A percentile compares a stretch with the other conserved stretches of the same genome.
phyloP scores from a whole-genome alignment of 176 grass and related monocot species.

The Phoenix dactylifera region DNA sequence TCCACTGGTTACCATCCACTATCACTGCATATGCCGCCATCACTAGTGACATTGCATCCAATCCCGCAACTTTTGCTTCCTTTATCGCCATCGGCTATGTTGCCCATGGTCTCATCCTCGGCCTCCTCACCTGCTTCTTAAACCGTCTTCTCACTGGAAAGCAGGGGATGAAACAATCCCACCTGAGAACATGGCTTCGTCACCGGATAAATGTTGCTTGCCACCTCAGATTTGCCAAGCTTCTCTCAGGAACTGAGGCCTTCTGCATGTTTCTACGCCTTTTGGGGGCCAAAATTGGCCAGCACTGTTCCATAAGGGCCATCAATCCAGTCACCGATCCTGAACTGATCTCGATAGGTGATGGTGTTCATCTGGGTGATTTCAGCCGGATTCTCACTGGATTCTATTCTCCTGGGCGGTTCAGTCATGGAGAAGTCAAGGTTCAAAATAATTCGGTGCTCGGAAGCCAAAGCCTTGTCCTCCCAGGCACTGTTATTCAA shows the following conservation, averaged over 20 bases:
- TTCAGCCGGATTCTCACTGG: conserved; percentile 49
- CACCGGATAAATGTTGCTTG: conserved; percentile 28
- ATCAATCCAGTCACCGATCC: conserved; percentile 45
- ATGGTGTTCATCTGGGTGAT: conserved; percentile 69
- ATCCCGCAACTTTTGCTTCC: conserved; percentile 27
- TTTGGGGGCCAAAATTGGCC: conserved; percentile 55
- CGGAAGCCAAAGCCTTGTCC: conserved; percentile 56
- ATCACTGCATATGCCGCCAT: conserved; percentile 38
- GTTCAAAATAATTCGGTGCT: conserved; percentile 44
- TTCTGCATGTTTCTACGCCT: conserved; percentile 62
- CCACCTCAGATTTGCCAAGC: conserved; percentile 62
- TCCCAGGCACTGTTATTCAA: conserved; percentile 47
- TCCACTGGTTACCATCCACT: conserved; percentile 56
- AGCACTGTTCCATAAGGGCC: conserved; percentile 59
- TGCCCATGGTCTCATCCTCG: conserved; percentile 40
- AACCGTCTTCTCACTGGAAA: conserved; percentile 23
- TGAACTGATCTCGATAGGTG: conserved; percentile 39
- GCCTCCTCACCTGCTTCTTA: conserved; percentile 27
- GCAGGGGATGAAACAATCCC: conserved; percentile 6
- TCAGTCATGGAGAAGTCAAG: conserved; percentile 29
- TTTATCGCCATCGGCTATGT: conserved; percentile 33
- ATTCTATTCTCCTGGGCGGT: conserved; percentile 38
- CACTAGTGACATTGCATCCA: conserved; percentile 18
- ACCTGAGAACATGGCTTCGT: conserved; percentile 26
- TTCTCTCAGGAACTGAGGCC: conserved; percentile 58